Base-by-base conservation (phyloP, 306 rosid species). In the Citrullus mucosospermus region DNA sequence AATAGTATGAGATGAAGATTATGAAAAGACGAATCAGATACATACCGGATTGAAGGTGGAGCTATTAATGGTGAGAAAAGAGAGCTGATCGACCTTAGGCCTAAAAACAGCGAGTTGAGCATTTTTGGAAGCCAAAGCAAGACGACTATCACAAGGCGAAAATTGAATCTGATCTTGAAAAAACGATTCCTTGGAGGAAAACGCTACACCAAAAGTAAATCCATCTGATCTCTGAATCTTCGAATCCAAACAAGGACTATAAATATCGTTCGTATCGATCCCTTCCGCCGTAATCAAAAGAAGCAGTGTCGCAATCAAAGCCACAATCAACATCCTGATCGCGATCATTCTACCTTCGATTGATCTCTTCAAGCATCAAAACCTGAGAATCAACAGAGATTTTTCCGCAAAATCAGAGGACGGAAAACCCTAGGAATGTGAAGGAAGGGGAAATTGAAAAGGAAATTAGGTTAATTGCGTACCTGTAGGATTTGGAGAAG, bases 101-200 rank as follows among this genome's bases (percentile, higher is more conserved):
- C 97, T 86, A 63, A 92, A 92, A 15, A 86, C 51, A 15, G 91
- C 88, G 57, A 88, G 80, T 17, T 83, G 87, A 28, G 97, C 93
- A 15, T 54, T 83, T 72, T 83, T 77, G 30, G 8, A 46, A 2
- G 88, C 2, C 15, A 92, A 88, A 12, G 80, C 48, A 0, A 91
- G 90, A 39, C 92, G 97, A 9, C 3, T n/a, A 81, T 95, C 98
- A 61, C 98, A 95, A 3, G 97, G 97, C 1, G 98, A 92, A 81
- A 92, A 90, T 75, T 92, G 98, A 1, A 92, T 86, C 73, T 84
- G 74, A 83, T 79, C 86, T 50, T 70, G 82, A 16, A 39, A 69
- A 86, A 89, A 92, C 4, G 57, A 34, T 9, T 91, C 91, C 61
- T 83, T 95, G 3, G 77, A 58, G 0, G 97, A 86, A 80, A 95